Conservation (phyloP, 306 rosid genomes). For the Dryas octopetala region DNA sequence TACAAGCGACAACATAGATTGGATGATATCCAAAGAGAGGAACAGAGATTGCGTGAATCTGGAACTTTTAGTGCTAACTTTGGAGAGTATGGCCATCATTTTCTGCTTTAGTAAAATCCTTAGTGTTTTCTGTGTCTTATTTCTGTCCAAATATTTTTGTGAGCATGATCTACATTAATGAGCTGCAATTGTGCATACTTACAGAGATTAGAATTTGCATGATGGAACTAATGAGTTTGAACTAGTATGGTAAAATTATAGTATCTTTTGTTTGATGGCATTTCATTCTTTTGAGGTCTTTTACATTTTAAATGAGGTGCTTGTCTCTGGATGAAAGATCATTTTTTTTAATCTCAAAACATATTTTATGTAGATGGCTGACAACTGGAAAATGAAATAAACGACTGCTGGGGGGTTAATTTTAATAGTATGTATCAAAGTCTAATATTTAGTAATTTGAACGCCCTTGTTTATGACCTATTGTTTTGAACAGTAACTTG, state of each 20-base stretch:
- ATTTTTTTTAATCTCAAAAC: background rate
- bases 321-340: background rate
- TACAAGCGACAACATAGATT: conserved; percentile 69
- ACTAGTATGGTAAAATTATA: conserved; percentile 5
- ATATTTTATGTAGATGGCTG: background rate
- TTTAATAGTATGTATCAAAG: background rate
- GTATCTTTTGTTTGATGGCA: too few relatives aligned
- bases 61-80: conserved; percentile 73
- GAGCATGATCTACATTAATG: conserved; percentile 15
- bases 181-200: background rate
- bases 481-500: background rate
- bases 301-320: background rate
- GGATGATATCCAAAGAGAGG: conserved; percentile 81
- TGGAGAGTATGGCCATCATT: conserved; percentile 65
- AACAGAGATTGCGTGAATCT: conserved; percentile 74
- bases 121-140: conserved; percentile 1
- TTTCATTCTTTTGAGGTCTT: background rate
- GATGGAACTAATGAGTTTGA: conserved; percentile 11
- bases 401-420: background rate
- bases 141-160: background rate
- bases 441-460: background rate
- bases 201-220: background rate
- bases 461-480: background rate
- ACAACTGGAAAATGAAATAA: background rate
- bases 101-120: background rate